Percentiles rank a stretch among this genome's conserved stretches.
Conservation (phyloP, 225 moss, liverwort and hornwort genomes). For the Polytrichum formosum region DNA sequence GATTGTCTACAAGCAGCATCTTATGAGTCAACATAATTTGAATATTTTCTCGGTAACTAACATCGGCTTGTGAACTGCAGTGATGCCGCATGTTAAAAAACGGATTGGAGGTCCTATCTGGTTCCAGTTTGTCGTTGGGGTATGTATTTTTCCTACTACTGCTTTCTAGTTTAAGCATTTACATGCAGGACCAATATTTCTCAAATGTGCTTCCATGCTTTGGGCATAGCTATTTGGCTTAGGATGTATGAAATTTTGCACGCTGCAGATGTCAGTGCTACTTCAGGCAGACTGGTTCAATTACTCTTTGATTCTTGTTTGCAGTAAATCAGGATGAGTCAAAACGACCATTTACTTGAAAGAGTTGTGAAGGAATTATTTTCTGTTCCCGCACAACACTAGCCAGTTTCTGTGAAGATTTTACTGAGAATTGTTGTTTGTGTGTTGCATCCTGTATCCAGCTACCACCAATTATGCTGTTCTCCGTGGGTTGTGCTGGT, state of each 20-base stretch:
- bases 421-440: slow-evolving; percentile 2
- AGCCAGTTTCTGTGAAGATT: neutral
- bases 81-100: slow-evolving; percentile 92
- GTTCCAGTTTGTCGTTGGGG: slow-evolving; percentile 93
- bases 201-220: too few relatives aligned
- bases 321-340: neutral
- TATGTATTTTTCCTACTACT: slow-evolving; percentile 19
- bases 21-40: too few relatives aligned
- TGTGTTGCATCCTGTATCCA: slow-evolving; percentile 34
- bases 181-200: neutral
- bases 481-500: slow-evolving; percentile 94
- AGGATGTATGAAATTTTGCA: neutral
- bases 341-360: too few relatives aligned
- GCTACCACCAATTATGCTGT: slow-evolving; percentile 88
- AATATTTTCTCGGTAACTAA: neutral
- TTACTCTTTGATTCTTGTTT: neutral
- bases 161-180: neutral
- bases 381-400: too few relatives aligned
- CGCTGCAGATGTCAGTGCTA: neutral
- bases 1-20: too few relatives aligned
- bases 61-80: slow-evolving; percentile 34
- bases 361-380: too few relatives aligned
- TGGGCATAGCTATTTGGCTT: too few relatives aligned
- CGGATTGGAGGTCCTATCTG: slow-evolving; percentile 86
- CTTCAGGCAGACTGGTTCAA: neutral